Evolutionary conservation across 306 rosid species (phyloP), one percentile per base, ranked within the genome.

Genomic region (Rosa rugosa): DNA sequence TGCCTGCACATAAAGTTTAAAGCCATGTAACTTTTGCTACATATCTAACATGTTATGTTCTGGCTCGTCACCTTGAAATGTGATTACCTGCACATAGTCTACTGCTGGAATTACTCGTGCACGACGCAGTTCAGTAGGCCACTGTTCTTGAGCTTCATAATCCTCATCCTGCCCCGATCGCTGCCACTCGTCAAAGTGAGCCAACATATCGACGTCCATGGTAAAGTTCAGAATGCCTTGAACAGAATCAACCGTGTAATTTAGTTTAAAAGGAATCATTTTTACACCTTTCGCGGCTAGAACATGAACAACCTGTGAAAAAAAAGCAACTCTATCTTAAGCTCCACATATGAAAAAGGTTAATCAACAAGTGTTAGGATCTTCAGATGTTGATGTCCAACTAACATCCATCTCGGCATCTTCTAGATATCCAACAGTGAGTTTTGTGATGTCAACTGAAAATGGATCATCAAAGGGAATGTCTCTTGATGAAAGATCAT

Each of bases 121-220:
- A 11, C 92, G 92, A 4, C 83, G 80, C 11, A 91, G 84, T 82
- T 89, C 98, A 51, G 90, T 84, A 16, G 94, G 93, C 91, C 93
- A 91, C 51, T 91, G 97, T 71, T 88, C 93, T 85, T 93, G 90
- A 73, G 91, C 92, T 88, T 93, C 97, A 44, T 93, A 93, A 25
- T 20, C 86, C 80, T 86, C 76, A 78, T 90, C 93, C 71, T 84
- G 54, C 10, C 97, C 91, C 0, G 84, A 80, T 27, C 96, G 89
- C 78, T 94, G 97, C 98, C 98, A 94, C 72, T 84, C 86, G 49
- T 94, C 98, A 82, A 94, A 91, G 84, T 90, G 96, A 42, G 97
- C 86, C 83, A 91, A 83, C 94, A 89, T 94, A 77, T 94, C 97
- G 63, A 91, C 92, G 76, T 90, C 97, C 98, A 94, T 91, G 60